Conservation (phyloP, 2,329 filamentous ascomycete genomes). For the Colletotrichum filicis region DNA sequence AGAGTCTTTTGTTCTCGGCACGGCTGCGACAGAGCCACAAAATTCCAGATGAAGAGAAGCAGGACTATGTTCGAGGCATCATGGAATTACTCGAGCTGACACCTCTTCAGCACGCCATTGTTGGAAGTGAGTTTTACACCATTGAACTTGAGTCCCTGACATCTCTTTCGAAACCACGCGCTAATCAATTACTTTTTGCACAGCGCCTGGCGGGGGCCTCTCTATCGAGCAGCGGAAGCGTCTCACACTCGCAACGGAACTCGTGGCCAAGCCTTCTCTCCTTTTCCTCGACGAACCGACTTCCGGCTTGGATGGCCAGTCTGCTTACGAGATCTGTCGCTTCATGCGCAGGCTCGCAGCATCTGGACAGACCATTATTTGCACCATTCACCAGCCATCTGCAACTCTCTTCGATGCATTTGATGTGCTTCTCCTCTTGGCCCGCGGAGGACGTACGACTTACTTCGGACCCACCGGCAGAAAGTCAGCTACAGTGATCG, state of each 20-base stretch:
- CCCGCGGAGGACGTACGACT: conserved; percentile 71
- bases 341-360: conserved; percentile 63
- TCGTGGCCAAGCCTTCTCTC: conserved; percentile 74
- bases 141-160: neutral
- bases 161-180: neutral
- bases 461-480: conserved; percentile 76
- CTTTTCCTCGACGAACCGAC: conserved; percentile 78
- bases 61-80: conserved; percentile 74
- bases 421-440: conserved; percentile 71
- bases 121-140: conserved; percentile 42
- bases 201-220: conserved; percentile 55
- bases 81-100: conserved; percentile 73
- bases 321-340: conserved; percentile 51
- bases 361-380: conserved; percentile 70
- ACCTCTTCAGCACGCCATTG: conserved; percentile 72
- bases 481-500: conserved; percentile 64
- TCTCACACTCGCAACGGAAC: conserved; percentile 75
- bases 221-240: conserved; percentile 68
- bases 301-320: conserved; percentile 50
- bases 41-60: conserved; percentile 67
- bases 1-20: conserved; percentile 75
- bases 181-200: neutral
- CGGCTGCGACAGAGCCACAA: conserved; percentile 68
- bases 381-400: conserved; percentile 58
- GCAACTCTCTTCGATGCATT: conserved; percentile 64